Conservation (phyloP, 2,329 filamentous ascomycete species). For the Coniella lustricola region DNA sequence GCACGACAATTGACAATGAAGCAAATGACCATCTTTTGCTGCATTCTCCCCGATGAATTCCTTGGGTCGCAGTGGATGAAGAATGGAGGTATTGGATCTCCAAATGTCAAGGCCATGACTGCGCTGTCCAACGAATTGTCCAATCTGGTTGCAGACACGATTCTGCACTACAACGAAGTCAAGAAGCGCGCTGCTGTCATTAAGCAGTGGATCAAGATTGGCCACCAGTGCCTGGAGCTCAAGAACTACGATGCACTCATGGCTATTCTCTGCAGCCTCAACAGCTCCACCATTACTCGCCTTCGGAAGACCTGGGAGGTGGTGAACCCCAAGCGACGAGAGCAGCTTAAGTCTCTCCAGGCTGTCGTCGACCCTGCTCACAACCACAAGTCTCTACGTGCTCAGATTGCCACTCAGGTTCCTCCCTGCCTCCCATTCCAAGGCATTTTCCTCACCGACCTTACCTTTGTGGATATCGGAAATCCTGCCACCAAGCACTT, state of each 20-base stretch:
- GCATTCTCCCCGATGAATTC: slow-evolving; percentile 86
- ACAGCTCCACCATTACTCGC: slow-evolving; percentile 83
- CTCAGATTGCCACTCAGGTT: slow-evolving; percentile 75
- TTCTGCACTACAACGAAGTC: slow-evolving; percentile 78
- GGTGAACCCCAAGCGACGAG: slow-evolving; percentile 76
- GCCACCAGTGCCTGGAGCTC: slow-evolving; percentile 75
- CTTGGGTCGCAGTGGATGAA: slow-evolving; percentile 92
- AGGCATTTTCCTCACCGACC: slow-evolving; percentile 90
- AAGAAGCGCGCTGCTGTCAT: slow-evolving; percentile 88
- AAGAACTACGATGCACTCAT: slow-evolving; percentile 96
- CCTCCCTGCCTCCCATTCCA: slow-evolving; percentile 93
- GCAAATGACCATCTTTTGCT: slow-evolving; percentile 85
- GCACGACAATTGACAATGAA: slow-evolving; percentile 89
- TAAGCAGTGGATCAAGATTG: slow-evolving; percentile 98
- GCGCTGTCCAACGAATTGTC: slow-evolving; percentile 86
- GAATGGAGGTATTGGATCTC: slow-evolving; percentile 67
- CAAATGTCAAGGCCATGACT: slow-evolving; percentile 92
- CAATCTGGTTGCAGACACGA: slow-evolving; percentile 87
- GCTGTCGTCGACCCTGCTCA: slow-evolving; percentile 81
- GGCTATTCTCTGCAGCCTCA: slow-evolving; percentile 92
- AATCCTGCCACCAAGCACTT: slow-evolving; percentile 81
- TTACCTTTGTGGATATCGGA: slow-evolving; percentile 92
- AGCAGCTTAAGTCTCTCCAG: slow-evolving; percentile 70
- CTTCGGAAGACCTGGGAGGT: slow-evolving; percentile 88
- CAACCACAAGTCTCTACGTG: slow-evolving; percentile 83